Evolutionary conservation across 305 asterid species (phyloP), one percentile per base, ranked within the genome.

Genomic region (Striga hermonthica): DNA sequence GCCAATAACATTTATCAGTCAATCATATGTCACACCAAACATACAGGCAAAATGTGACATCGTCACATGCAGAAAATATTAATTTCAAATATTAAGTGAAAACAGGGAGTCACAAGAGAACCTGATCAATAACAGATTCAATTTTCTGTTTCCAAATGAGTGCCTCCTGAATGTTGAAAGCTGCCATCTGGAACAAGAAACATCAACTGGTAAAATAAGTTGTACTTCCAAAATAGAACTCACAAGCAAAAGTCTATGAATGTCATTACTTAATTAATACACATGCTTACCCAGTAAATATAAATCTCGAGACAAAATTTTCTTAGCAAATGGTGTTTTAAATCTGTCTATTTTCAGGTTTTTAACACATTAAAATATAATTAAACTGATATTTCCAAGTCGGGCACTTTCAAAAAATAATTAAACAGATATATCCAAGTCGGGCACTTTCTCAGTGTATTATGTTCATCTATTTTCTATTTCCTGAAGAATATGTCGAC

Each of bases 141-240:
- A 94, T 78, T 79, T 90, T 88, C 72, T 84, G 77, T 74, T 78
- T 82, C 93, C 90, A 83, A 22, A 60, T 31, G 54, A 83, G 89
- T 52, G 97, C 92, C 74, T 91, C 98, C 83, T 89, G 97, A 74
- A 91, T 91, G 81, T 89, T 91, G 83, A 85, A 91, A 81, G 98
- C 95, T 68, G 97, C 98, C 98, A 91, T 89, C 97, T 92, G 91
- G 57, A 74, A 74, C 67, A 70, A 50, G 62, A 62, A 64, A 73
- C 5, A 60, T 7, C 40, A 67, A 66, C 61, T 58, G 13, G 45
- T n/a, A 55, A 68, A 54, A 15, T 52, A 14, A 37, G 60, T 50
- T 41, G 60, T 62, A 65, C 40, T 60, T 62, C 54, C 22, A 54
- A 39, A 63, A 31, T 45, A 54, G 65, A 65, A n/a, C 66, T 43